A percentile compares a stretch with the other conserved stretches of the same genome.
Evolutionary conservation across 306 rosid genomes (phyloP).

Genomic region (Adenanthera pavonina): DNA sequence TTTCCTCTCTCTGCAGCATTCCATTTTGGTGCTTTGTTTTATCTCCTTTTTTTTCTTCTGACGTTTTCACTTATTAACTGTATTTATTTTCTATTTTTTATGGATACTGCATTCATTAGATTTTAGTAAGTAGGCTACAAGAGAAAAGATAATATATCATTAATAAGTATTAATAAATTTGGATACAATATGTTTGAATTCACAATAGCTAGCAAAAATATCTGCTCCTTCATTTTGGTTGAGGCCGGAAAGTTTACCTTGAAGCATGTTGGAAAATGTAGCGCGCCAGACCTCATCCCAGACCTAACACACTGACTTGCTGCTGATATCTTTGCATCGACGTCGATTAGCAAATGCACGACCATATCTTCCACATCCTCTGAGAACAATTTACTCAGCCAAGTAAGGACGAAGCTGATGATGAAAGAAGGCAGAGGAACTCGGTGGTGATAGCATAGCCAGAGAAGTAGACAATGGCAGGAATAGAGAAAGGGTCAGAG

Average conservation of each 20-base stretch:
- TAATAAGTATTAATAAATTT: too few relatives aligned
- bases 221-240: too few relatives aligned
- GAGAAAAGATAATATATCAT: too few relatives aligned
- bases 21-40: too few relatives aligned
- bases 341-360: constrained; percentile 44
- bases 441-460: background rate
- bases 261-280: constrained; percentile 34
- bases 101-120: too few relatives aligned
- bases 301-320: constrained; percentile 26
- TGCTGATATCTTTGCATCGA: constrained; percentile 36
- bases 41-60: too few relatives aligned
- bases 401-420: constrained; percentile 36
- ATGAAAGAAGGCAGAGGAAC: constrained; percentile 28
- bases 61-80: too few relatives aligned
- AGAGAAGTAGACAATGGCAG: constrained; percentile 11
- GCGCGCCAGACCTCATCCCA: background rate
- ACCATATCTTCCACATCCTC: constrained; percentile 50
- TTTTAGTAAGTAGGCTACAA: too few relatives aligned
- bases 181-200: too few relatives aligned
- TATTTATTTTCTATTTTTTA: too few relatives aligned
- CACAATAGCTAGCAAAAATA: too few relatives aligned
- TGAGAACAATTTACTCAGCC: constrained; percentile 33
- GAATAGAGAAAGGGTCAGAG: constrained; percentile 3
- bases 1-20: too few relatives aligned
- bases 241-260: constrained; percentile 8